These are phyloP conservation scores for Ophiorrhiza pumila DNA, from an alignment of 257 asterid species.

Conservation along the genomic window DNA sequence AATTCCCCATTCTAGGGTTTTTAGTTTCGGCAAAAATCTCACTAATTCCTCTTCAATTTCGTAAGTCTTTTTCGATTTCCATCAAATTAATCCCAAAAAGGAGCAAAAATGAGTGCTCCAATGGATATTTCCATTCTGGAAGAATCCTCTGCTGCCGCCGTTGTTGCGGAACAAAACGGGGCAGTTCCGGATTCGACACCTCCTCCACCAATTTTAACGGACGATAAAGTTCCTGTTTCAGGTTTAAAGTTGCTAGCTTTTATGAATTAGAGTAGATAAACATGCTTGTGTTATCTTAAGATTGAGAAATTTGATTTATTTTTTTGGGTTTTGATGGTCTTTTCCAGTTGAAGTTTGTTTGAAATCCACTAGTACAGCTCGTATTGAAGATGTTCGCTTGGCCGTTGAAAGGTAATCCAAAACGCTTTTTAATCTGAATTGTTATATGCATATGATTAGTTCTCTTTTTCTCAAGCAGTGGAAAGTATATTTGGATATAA, in stretches of 20 bases:
- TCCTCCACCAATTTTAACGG: slow-evolving; percentile 26
- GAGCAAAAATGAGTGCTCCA: slow-evolving; percentile 58
- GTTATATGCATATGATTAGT: background rate
- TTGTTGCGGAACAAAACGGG: slow-evolving; percentile 37
- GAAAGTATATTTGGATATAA: background rate
- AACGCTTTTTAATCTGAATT: background rate
- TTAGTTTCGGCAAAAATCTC: background rate
- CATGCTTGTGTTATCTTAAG: background rate
- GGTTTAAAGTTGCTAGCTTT: slow-evolving; percentile 26
- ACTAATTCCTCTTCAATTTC: background rate
- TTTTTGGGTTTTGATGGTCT: slow-evolving; percentile 13
- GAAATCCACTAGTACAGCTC: slow-evolving; percentile 73
- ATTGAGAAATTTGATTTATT: slow-evolving; percentile 6
- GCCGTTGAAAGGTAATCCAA: slow-evolving; percentile 68
- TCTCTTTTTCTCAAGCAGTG: background rate
- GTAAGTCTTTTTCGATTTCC: background rate
- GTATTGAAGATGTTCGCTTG: slow-evolving; percentile 55
- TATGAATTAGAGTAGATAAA: too few species aligned
- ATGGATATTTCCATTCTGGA: slow-evolving; percentile 65
- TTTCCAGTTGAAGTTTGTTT: slow-evolving; percentile 81
- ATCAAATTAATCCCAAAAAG: background rate
- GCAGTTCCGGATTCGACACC: slow-evolving; percentile 40
- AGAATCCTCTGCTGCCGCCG: slow-evolving; percentile 35
- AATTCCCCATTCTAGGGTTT: background rate
- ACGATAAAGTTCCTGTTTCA: slow-evolving; percentile 71